A percentile compares a stretch with the other conserved stretches of the same genome.
Conservation (phyloP, 768 basidiomycete species). For the Guyanaporus albipodus region DNA sequence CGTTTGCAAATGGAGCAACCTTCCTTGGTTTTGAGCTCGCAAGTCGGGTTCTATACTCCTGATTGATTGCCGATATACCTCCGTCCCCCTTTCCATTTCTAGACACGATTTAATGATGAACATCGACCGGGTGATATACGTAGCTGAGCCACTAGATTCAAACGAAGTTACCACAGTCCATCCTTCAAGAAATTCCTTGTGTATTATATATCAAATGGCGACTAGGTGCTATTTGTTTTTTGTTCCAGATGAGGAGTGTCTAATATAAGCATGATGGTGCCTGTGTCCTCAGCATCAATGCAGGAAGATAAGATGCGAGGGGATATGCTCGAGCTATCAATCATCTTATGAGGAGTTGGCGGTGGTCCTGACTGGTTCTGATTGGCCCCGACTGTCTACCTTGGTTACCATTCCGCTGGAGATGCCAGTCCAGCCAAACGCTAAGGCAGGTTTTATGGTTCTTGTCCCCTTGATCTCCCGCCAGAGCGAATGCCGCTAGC, state of each 20-base stretch:
- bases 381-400: too few relatives aligned
- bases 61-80: neutral
- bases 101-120: neutral
- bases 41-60: slow-evolving; percentile 59
- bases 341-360: too few relatives aligned
- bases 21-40: slow-evolving; percentile 96
- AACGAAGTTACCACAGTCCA: slow-evolving; percentile 1
- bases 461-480: too few relatives aligned
- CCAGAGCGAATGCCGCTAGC: too few relatives aligned
- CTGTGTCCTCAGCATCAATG: too few relatives aligned
- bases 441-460: too few relatives aligned
- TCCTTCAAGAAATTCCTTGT: neutral
- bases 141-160: neutral
- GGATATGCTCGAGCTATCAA: too few relatives aligned
- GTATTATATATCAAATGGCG: neutral
- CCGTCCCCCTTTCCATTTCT: neutral
- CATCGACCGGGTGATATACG: neutral
- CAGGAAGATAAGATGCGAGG: too few relatives aligned
- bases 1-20: slow-evolving; percentile 95
- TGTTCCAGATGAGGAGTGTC: neutral
- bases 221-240: neutral
- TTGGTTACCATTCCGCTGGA: too few relatives aligned
- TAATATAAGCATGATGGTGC: neutral
- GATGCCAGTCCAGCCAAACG: too few relatives aligned
- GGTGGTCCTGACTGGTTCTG: too few relatives aligned